A percentile compares a stretch with the other conserved stretches of the same genome.
Evolutionary conservation across 2,329 filamentous ascomycete genomes (phyloP).

Genomic region (Rhytidhysteron rufulum): DNA sequence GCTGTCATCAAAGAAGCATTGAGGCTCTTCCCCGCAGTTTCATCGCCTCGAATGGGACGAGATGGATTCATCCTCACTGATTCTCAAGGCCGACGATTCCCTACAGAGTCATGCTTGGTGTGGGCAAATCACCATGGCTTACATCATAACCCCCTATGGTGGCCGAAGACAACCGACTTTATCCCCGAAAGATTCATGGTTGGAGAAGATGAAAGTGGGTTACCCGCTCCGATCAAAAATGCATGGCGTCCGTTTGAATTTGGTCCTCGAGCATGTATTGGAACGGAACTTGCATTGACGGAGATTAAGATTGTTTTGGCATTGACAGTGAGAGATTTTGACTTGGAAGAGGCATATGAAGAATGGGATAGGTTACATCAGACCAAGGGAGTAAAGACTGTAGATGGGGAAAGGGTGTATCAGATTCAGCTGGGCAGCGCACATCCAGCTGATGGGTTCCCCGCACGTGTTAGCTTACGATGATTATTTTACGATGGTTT

Average conservation of each 20-base stretch:
- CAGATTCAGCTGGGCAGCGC: slow-evolving; percentile 1
- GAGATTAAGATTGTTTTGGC: slow-evolving; percentile 33
- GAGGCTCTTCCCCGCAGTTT: slow-evolving; percentile 45
- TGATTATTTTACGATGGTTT: too few species aligned
- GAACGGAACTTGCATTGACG: slow-evolving; percentile 36
- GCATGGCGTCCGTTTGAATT: slow-evolving; percentile 36
- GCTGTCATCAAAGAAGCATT: slow-evolving; percentile 50
- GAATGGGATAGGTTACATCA: slow-evolving; percentile 8
- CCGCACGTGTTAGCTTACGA: slow-evolving; percentile 34
- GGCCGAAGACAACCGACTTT: not conserved
- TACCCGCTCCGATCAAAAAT: slow-evolving; percentile 6
- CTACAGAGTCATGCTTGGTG: too few species aligned
- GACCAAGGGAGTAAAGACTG: not conserved
- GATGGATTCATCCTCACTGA: too few species aligned
- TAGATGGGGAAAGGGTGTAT: slow-evolving; percentile 3
- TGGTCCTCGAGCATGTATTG: slow-evolving; percentile 37
- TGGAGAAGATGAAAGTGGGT: too few species aligned
- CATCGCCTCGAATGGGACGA: too few species aligned
- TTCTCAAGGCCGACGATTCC: not conserved
- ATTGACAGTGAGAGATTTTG: slow-evolving; percentile 20
- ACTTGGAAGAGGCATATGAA: slow-evolving; percentile 16
- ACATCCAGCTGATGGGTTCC: slow-evolving; percentile 1
- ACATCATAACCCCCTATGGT: too few species aligned
- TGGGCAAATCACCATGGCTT: too few species aligned
- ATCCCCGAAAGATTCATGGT: too few species aligned